Conservation (phyloP, 2,329 filamentous ascomycete genomes). For the Ilyonectria mors-panacis region DNA sequence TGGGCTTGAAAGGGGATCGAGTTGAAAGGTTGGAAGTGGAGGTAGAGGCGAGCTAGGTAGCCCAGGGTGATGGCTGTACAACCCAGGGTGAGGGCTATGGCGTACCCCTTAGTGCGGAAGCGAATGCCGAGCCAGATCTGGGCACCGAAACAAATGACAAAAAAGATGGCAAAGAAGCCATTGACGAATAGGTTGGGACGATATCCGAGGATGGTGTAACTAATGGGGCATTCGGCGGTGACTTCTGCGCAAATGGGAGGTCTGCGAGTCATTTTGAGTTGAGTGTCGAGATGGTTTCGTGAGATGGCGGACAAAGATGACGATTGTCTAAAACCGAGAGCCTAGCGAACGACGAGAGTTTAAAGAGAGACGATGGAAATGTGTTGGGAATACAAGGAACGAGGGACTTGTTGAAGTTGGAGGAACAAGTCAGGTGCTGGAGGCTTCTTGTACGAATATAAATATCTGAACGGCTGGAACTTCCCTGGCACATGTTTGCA, state of each 20-base stretch:
- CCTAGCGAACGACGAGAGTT: too few relatives aligned
- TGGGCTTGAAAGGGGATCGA: constrained; percentile 24
- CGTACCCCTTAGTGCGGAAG: constrained; percentile 20
- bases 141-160: not conserved
- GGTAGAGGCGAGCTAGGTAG: constrained; percentile 6
- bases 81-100: constrained; percentile 18
- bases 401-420: not conserved
- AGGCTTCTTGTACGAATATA: not conserved
- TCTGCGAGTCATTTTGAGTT: not conserved
- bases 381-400: not conserved
- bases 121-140: constrained; percentile 26
- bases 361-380: too few relatives aligned
- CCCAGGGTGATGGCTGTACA: constrained; percentile 10
- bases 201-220: constrained; percentile 27
- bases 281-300: too few relatives aligned
- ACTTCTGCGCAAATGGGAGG: constrained; percentile 21
- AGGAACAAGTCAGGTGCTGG: not conserved
- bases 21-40: constrained; percentile 19
- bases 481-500: not conserved
- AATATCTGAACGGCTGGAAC: not conserved
- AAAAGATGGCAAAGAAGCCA: constrained; percentile 26
- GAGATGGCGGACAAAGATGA: too few relatives aligned
- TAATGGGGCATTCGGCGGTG: constrained; percentile 16
- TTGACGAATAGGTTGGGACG: constrained; percentile 22
- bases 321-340: not conserved